Conservation (phyloP, 1,139 yeast species). For the Zygoascus sp. region DNA sequence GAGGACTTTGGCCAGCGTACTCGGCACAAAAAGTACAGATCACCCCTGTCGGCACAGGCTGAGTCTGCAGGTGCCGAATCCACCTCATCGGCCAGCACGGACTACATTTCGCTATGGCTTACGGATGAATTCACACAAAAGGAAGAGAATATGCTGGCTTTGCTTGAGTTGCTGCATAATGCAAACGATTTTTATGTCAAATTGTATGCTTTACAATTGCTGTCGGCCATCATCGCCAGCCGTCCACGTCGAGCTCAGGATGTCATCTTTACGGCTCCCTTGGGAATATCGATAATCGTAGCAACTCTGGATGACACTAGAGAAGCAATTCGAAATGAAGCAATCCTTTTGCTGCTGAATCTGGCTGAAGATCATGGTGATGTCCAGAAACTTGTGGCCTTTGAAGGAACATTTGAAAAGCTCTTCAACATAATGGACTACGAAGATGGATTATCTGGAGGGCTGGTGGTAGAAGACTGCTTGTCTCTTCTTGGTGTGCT, state of each 20-base stretch:
- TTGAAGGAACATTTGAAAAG: constrained; percentile 85
- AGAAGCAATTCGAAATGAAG: constrained; percentile 86
- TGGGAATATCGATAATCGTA: constrained; percentile 76
- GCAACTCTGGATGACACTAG: constrained; percentile 62
- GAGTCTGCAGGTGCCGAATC: not conserved
- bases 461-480: constrained; percentile 88
- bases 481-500: constrained; percentile 68
- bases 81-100: constrained; percentile 42
- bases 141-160: constrained; percentile 50
- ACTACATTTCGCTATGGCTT: constrained; percentile 90
- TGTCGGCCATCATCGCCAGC: constrained; percentile 78
- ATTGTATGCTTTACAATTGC: constrained; percentile 73
- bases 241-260: constrained; percentile 75
- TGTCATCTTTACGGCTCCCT: constrained; percentile 64
- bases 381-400: constrained; percentile 89
- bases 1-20: constrained; percentile 11
- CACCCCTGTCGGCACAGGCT: constrained; percentile 51
- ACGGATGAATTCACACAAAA: constrained; percentile 82
- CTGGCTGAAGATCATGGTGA: constrained; percentile 78
- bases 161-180: constrained; percentile 54
- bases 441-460: constrained; percentile 90
- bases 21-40: constrained; percentile 53
- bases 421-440: constrained; percentile 71
- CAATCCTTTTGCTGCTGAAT: constrained; percentile 76
- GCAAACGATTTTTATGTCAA: constrained; percentile 65